Base-by-base conservation (phyloP, 306 rosid species). In the Casuarina cunninghamiana region DNA sequence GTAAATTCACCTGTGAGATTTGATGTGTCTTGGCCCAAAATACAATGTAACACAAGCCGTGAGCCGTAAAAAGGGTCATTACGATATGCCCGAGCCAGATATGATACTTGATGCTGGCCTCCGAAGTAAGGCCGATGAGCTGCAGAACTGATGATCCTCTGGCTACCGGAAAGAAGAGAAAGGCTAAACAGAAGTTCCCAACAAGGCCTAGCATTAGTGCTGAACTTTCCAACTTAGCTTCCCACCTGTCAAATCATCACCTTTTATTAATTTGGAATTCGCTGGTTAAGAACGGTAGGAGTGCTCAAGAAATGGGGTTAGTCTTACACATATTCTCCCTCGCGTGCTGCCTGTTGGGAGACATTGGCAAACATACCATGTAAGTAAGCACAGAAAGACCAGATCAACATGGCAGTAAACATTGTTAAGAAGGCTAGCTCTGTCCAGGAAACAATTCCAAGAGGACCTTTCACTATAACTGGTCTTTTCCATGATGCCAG, bases 111-210 rank as follows among this genome's bases (percentile, higher is more conserved):
- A 87, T 77, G 77, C 89, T 83, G 61, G 84, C 80, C 75, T 89
- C 93, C 51, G 93, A 89, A 50, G 88, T 87, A 44, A 85, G 78
- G 60, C 91, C 89, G 72, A 78, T 53, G 72, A 81, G 32, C 78
- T 76, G 79, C 78, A 89, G 50, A 75, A 87, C 58, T 53, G 87
- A 87, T 75, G 93, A 89, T 10, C 93, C 88, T 83, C 93, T 80
- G 6, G 84, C 38, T 54, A 85, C 88, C 0, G 89, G 91, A 81
- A 89, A 85, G 82, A 89, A 89, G 69, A 89, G 84, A 70, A 85
- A 83, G 9, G 86, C 83, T 43, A 85, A 75, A 67, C 85, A 81
- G 46, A 85, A 75, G 74, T 85, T 83, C 44, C 91, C 91, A 75
- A 85, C 88, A 32, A 85, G 80, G 43, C 91, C 91, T 13, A 89